A percentile compares a stretch with the other conserved stretches of the same genome.
Conservation (phyloP, 306 rosid species). For the Casuarina glauca region DNA sequence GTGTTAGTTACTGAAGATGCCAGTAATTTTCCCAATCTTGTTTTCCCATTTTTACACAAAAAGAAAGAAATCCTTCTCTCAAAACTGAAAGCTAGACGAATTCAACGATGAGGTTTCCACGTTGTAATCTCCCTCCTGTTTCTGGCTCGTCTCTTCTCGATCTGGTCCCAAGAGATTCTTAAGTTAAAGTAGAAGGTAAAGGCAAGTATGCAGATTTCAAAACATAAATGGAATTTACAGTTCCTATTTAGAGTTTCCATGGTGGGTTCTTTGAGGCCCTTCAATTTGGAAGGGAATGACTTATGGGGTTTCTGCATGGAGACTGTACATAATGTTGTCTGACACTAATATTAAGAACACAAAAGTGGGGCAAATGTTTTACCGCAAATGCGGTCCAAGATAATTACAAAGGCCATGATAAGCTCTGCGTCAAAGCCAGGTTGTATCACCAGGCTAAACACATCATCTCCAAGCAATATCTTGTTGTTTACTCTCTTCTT, state of each 20-base stretch:
- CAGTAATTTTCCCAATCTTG: neutral
- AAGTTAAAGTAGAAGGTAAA: too few relatives aligned
- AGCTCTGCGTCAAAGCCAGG: constrained; percentile 39
- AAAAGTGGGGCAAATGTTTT: constrained; percentile 42
- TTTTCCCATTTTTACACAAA: neutral
- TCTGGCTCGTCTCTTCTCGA: neutral
- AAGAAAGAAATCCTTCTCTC: neutral
- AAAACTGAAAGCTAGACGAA: neutral
- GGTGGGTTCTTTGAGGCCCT: neutral
- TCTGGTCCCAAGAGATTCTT: too few relatives aligned
- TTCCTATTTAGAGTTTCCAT: too few relatives aligned
- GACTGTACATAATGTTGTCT: neutral
- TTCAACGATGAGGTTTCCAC: too few relatives aligned
- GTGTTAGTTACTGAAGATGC: neutral
- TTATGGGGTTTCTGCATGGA: neutral
- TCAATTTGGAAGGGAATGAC: neutral
- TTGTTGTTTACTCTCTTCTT: constrained; percentile 46
- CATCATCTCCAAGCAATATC: constrained; percentile 42
- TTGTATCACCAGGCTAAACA: constrained; percentile 41
- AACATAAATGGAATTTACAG: too few relatives aligned
- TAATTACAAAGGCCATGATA: constrained; percentile 44
- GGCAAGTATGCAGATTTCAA: too few relatives aligned
- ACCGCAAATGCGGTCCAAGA: constrained; percentile 46
- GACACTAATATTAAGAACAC: constrained; percentile 32
- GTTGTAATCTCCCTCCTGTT: neutral